Evolutionary conservation across 176 grass and related monocot genomes (phyloP).

Genomic region (Aegilops umbellulata): DNA sequence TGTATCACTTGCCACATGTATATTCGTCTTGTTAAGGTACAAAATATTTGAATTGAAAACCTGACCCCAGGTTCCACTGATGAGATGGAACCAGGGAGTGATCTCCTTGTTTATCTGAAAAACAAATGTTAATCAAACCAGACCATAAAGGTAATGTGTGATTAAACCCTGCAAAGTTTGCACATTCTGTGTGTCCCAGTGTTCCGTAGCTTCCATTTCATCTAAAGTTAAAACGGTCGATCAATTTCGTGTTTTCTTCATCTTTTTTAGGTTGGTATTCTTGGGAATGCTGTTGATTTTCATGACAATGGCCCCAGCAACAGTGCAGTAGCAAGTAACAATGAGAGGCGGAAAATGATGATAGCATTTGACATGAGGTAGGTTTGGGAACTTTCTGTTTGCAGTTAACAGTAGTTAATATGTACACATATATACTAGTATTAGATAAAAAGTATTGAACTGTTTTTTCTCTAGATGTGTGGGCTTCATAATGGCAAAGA

Average conservation of each 20-base stretch:
- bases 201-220: background rate
- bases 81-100: background rate
- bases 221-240: conserved; percentile 8
- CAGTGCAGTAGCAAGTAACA: conserved; percentile 42
- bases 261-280: conserved; percentile 78
- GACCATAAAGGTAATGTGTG: conserved; percentile 10
- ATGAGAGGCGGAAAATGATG: conserved; percentile 81
- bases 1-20: background rate
- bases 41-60: background rate
- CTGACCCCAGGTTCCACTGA: background rate
- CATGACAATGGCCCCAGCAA: conserved; percentile 49
- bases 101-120: background rate
- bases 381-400: conserved; percentile 22
- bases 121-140: background rate
- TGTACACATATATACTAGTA: background rate
- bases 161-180: background rate
- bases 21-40: background rate
- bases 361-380: conserved; percentile 99
- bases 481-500: conserved; percentile 94
- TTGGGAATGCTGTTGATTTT: conserved; percentile 93
- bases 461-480: conserved; percentile 60
- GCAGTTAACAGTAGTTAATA: background rate
- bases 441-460: conserved; percentile 7
- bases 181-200: background rate
- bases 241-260: conserved; percentile 15